Conservation (phyloP, 148 eudicot genomes). For the Chenopodium formosanum region DNA sequence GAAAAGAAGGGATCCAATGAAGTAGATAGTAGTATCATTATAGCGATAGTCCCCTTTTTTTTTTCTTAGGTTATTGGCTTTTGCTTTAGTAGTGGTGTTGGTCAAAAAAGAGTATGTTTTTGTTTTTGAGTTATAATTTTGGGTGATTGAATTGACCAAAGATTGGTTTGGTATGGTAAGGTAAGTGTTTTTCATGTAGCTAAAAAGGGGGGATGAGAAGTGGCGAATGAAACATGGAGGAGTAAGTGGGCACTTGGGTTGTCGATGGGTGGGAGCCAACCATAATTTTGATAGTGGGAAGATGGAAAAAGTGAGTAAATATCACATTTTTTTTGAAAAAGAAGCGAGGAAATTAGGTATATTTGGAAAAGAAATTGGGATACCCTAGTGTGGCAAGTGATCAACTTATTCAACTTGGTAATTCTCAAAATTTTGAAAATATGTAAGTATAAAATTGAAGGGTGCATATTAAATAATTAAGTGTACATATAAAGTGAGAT, state of each 20-base stretch:
- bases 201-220: conserved; percentile 13
- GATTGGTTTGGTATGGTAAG: conserved; percentile 5
- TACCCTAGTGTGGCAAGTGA: conserved; percentile 5
- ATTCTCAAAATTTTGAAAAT: not conserved
- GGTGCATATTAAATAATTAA: too few relatives aligned
- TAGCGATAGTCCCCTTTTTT: not conserved
- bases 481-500: too few relatives aligned
- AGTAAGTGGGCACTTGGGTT: conserved; percentile 27
- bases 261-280: conserved; percentile 24
- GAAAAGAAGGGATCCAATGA: conserved; percentile 34
- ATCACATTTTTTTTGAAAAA: not conserved
- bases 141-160: conserved; percentile 27
- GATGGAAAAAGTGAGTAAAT: conserved; percentile 16
- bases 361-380: conserved; percentile 1
- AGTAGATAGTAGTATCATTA: conserved; percentile 9
- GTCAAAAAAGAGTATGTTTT: conserved; percentile 27
- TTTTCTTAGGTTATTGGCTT: conserved; percentile 1
- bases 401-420: conserved; percentile 11
- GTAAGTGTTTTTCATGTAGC: conserved; percentile 17
- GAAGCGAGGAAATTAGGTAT: conserved; percentile 4
- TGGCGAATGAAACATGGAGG: conserved; percentile 33
- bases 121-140: not conserved
- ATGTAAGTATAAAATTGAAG: too few relatives aligned
- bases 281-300: conserved; percentile 26
- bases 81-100: conserved; percentile 24